Base-by-base conservation (phyloP, 2,329 filamentous ascomycete species). In the Penicillium freii region DNA sequence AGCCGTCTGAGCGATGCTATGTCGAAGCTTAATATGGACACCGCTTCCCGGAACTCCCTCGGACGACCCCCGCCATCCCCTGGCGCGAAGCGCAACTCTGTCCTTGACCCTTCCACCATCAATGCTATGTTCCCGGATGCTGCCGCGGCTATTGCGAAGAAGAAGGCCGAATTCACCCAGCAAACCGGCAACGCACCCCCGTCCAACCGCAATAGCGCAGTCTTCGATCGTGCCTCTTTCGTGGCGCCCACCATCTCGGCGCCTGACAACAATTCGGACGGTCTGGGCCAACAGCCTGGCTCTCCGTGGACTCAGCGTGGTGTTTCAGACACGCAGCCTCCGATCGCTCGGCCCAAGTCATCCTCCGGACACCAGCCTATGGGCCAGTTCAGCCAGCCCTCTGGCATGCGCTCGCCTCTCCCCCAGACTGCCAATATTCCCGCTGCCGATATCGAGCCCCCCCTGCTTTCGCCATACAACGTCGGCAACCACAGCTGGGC, bases 91-190 rank as follows among this genome's bases (percentile, higher is more conserved):
- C 88, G 94, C 66, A 94, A 96, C 73, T 97, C 94, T 45, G 92
- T 89, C n/a, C 86, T 99, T 56, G 93, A 97, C 72, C 84, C 91
- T 5, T 91, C 88, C 33, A 95, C 91, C 25, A 97, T 99, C 77
- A 96, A 96, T 76, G 92, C 91, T 69, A 97, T 99, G 94, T 99
- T 99, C 75, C 94, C 94, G 7, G 94, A 99, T 79, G 94, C 94
- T 44, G 94, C 94, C 15, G 93, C 93, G 42, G 94, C 94, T n/a
- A 97, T 99, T 74, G 93, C 93, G 27, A 96, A 94, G 60, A 93
- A 99, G 76, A 97, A 97, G 80, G 93, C 92, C 57, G 95, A 97
- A 74, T 97, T 95, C 72, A 95, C 92, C 19, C 92, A 97, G 74
- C 90, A 96, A 73, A 96, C 92, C 4, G 94, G 93, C 58, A 91